Conservation (phyloP, 208 protist genomes). For the Acanthamoeba culbertsoni region DNA sequence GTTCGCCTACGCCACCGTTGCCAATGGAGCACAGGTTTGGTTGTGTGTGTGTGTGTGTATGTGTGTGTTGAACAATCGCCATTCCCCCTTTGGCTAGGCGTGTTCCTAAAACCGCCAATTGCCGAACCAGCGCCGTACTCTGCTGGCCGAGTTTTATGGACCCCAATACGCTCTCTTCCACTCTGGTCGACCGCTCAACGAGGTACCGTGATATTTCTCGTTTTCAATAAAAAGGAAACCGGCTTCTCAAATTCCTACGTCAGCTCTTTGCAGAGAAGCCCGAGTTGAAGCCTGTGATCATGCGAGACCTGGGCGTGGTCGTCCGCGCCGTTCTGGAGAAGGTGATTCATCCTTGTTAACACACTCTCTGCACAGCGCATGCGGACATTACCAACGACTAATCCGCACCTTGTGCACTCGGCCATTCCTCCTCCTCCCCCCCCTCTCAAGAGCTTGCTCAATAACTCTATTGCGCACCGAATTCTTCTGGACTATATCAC, state of each 20-base stretch:
- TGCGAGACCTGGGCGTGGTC: background rate
- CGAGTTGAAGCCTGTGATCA: background rate
- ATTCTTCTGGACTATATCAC: constrained; percentile 45
- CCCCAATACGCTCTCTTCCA: constrained; percentile 43
- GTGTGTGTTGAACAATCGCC: too few species aligned
- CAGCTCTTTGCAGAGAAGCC: constrained; percentile 23
- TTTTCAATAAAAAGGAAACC: background rate
- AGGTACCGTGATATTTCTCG: background rate
- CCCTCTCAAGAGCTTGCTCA: background rate
- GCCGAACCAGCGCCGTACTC: background rate
- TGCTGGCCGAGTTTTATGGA: constrained; percentile 48
- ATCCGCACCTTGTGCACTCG: background rate
- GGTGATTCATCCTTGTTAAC: background rate
- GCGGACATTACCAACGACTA: background rate
- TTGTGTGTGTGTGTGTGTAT: too few species aligned
- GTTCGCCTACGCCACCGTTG: constrained; percentile 7
- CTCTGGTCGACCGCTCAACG: background rate
- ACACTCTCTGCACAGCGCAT: too few species aligned
- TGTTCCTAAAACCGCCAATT: background rate
- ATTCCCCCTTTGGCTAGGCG: background rate
- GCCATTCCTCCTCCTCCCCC: background rate
- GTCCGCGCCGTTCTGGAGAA: constrained; percentile 9
- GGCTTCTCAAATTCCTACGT: background rate
- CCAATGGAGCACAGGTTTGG: constrained; percentile 24
- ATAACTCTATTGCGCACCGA: background rate